A percentile compares a stretch with the other conserved stretches of the same genome.
Evolutionary conservation across 2,329 filamentous ascomycete species (phyloP).

Genomic region (Clarireedia hainanense): DNA sequence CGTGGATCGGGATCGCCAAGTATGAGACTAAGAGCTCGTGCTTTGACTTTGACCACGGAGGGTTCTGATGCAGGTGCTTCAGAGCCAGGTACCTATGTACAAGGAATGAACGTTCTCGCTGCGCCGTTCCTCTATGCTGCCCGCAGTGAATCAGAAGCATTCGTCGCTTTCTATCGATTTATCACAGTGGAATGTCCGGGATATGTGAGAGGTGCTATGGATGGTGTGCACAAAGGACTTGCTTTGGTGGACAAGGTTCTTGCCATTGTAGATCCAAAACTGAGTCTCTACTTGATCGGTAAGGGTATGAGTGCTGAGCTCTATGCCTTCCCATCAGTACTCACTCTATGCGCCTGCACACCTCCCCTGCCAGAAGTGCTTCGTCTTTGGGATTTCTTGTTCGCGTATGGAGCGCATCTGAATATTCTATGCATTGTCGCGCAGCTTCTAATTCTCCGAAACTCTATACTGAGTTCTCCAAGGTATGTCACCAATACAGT

Average conservation of each 20-base stretch:
- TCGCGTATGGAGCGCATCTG: slow-evolving; percentile 89
- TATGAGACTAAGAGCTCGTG: slow-evolving; percentile 40
- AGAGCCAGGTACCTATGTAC: slow-evolving; percentile 83
- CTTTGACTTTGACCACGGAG: slow-evolving; percentile 54
- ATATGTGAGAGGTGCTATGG: slow-evolving; percentile 94
- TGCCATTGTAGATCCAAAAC: slow-evolving; percentile 81
- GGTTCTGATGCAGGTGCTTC: slow-evolving; percentile 51
- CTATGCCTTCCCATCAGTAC: slow-evolving; percentile 90
- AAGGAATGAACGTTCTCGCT: slow-evolving; percentile 97
- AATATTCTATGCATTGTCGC: slow-evolving; percentile 97
- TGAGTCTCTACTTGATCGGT: slow-evolving; percentile 74
- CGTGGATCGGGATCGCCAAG: slow-evolving; percentile 19
- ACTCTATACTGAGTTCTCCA: slow-evolving; percentile 72
- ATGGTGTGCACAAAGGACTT: slow-evolving; percentile 88
- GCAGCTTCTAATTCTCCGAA: slow-evolving; percentile 81
- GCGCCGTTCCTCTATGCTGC: slow-evolving; percentile 94
- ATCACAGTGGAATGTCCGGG: slow-evolving; percentile 84
- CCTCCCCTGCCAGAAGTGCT: slow-evolving; percentile 90
- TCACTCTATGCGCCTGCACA: slow-evolving; percentile 92
- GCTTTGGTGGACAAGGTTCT: slow-evolving; percentile 88
- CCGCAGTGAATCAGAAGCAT: slow-evolving; percentile 89
- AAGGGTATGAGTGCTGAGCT: slow-evolving; percentile 89
- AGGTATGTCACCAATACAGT: slow-evolving; percentile 50
- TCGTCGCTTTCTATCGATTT: slow-evolving; percentile 80
- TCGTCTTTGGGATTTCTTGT: slow-evolving; percentile 92